Evolutionary conservation across 2,329 filamentous ascomycete species (phyloP), one percentile per base, ranked within the genome.

Genomic region (Beauveria scarabaeidicola): DNA sequence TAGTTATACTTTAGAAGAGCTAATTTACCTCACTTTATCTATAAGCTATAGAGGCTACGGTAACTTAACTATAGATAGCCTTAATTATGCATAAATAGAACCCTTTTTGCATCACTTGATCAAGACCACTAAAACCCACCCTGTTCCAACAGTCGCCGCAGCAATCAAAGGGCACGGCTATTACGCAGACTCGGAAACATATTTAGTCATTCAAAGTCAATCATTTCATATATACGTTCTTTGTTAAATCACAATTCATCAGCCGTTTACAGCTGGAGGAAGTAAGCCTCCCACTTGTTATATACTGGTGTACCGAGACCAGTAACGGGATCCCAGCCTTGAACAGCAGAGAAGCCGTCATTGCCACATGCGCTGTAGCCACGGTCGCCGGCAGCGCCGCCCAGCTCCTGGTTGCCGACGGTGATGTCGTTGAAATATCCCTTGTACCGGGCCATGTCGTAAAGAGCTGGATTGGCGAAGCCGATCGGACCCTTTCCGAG

Each of bases 401-500:
- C 55, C 8, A 59, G 55, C 1, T 13, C 8, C 59, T 69, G 67
- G n/a, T 62, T 62, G 7, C 67, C 66, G 17, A 66, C 61, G 6
- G 63, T 64, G 5, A 68, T 61, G 41, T 69, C 68, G 48, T 67
- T 66, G 54, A 64, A 58, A 3, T 62, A 52, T 6, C 64, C 61
- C 13, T 55, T 52, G 36, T 63, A 58, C 32, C 19, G 15, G 21
- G 55, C 43, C 47, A 53, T 59, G 0, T 25, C 44, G 50, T 70
- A 70, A 10, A 69, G 60, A 7, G 62, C 62, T 5, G 72, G 69
- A 47, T 73, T 76, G 11, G 74, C 66, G 48, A 74, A 75, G 2
- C 74, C 74, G 3, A 73, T 68, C 4, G 72, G 68, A 21, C 67
- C 54, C 64, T 74, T 74, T 19, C 69, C 68, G 2, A 63, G 66